phyloP scores from a whole-genome alignment of 208 protist genomes.

The Acanthamoeba triangularis region DNA sequence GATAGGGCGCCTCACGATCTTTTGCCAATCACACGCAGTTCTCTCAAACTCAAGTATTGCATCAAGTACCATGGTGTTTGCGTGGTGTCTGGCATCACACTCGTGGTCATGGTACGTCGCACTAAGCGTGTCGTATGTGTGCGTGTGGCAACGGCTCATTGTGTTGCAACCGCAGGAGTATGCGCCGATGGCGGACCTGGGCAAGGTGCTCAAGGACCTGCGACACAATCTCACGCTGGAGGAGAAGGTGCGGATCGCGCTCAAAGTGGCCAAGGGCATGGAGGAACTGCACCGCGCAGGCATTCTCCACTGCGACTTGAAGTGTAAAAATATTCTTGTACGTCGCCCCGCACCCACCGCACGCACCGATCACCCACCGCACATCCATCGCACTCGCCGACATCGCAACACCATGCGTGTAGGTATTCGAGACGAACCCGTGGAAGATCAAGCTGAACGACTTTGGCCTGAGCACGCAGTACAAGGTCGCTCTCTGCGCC shows the following conservation, averaged over 20 bases:
- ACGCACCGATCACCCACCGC: background rate
- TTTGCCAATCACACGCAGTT: background rate
- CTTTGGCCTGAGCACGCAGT: slow-evolving; percentile 67
- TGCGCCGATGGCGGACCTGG: slow-evolving; percentile 14
- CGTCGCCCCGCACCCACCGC: too few species aligned
- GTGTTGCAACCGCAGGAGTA: background rate
- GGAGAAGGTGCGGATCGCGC: slow-evolving; percentile 22
- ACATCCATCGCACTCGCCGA: background rate
- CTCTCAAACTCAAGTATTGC: slow-evolving; percentile 52
- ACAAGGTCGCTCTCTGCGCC: background rate
- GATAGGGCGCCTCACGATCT: too few species aligned
- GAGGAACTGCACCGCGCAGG: slow-evolving; percentile 27
- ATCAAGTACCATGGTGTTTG: slow-evolving; percentile 45
- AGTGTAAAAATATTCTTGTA: slow-evolving; percentile 52
- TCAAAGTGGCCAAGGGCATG: slow-evolving; percentile 66
- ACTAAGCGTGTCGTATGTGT: background rate
- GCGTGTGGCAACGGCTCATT: background rate
- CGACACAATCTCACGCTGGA: background rate
- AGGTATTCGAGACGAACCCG: slow-evolving; percentile 17
- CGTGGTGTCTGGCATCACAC: slow-evolving; percentile 37
- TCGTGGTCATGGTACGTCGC: slow-evolving; percentile 5
- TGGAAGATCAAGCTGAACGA: slow-evolving; percentile 53
- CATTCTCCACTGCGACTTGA: slow-evolving; percentile 62
- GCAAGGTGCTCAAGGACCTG: background rate
- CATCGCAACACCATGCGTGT: too few species aligned